phyloP scores from a whole-genome alignment of 345 rosid genomes.

The Dipteronia sinensis region DNA sequence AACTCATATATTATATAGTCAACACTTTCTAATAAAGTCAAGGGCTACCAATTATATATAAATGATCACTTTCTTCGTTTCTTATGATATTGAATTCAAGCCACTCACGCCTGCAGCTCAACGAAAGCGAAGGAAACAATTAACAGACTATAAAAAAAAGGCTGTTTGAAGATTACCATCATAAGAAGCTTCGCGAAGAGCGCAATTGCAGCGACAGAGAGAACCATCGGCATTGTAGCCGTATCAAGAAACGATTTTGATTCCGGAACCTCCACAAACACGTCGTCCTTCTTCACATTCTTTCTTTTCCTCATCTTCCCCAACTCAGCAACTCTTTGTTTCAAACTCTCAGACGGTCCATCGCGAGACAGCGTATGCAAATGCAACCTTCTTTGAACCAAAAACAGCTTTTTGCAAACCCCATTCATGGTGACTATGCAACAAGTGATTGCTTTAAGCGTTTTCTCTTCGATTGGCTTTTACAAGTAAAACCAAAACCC shows the following conservation, averaged over 20 bases:
- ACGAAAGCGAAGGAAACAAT: background rate
- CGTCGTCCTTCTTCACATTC: slow-evolving; percentile 46
- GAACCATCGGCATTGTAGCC: slow-evolving; percentile 75
- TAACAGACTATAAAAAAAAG: background rate
- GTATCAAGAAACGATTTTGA: slow-evolving; percentile 69
- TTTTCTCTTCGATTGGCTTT: background rate
- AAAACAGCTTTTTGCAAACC: slow-evolving; percentile 30
- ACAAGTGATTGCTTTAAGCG: background rate
- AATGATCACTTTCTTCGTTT: background rate
- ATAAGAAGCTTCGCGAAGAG: slow-evolving; percentile 77
- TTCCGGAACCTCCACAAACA: slow-evolving; percentile 83
- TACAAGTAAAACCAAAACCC: background rate
- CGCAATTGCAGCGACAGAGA: slow-evolving; percentile 65
- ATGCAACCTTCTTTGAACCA: slow-evolving; percentile 47
- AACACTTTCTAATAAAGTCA: background rate
- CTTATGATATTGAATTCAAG: background rate
- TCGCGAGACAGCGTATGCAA: slow-evolving; percentile 41
- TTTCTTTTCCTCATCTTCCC: slow-evolving; percentile 51
- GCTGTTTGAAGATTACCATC: slow-evolving; percentile 53
- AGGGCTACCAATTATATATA: background rate
- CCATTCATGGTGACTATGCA: slow-evolving; percentile 40
- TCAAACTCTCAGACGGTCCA: slow-evolving; percentile 62
- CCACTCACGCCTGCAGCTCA: no score
- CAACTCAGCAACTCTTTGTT: slow-evolving; percentile 52
- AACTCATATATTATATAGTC: background rate